phyloP scores from a whole-genome alignment of 2,329 filamentous ascomycete species.

The Ophiostoma australiae region DNA sequence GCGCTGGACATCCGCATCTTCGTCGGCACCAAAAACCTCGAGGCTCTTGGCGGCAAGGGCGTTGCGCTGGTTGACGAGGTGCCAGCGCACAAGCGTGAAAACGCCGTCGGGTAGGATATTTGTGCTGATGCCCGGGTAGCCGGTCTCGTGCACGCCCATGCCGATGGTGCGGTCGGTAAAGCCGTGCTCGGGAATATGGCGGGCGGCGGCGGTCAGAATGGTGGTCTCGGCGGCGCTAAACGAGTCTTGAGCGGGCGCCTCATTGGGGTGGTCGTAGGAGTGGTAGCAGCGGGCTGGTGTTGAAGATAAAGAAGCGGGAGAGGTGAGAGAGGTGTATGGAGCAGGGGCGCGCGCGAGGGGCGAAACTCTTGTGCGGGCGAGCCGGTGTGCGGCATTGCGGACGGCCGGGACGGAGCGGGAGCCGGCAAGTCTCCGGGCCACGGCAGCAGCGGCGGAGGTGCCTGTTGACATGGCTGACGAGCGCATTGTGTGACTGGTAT shows the following conservation, averaged over 20 bases:
- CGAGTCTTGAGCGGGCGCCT: constrained; percentile 52
- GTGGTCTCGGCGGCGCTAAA: constrained; percentile 65
- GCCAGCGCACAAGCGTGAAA: constrained; percentile 76
- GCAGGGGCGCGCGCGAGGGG: background rate
- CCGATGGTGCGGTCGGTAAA: constrained; percentile 72
- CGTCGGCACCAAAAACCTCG: constrained; percentile 36
- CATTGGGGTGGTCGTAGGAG: constrained; percentile 68
- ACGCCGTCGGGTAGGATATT: constrained; percentile 74
- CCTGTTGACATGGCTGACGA: background rate
- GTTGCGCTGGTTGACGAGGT: constrained; percentile 63
- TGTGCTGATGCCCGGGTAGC: constrained; percentile 80
- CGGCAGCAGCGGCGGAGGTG: constrained; percentile 13
- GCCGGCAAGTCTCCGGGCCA: constrained; percentile 14
- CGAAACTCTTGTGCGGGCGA: background rate
- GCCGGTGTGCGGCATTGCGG: background rate
- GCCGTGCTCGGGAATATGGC: constrained; percentile 73
- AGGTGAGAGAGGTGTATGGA: background rate
- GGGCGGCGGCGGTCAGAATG: constrained; percentile 77
- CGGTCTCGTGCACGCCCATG: constrained; percentile 74
- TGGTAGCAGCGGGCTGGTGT: constrained; percentile 53
- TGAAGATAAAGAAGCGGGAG: constrained; percentile 7
- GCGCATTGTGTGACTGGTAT: background rate
- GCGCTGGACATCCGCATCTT: background rate
- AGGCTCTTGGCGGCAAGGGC: constrained; percentile 46
- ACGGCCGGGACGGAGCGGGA: background rate